A percentile compares a stretch with the other conserved stretches of the same genome.
phyloP scores from a whole-genome alignment of 352 stramenopile genomes.

The Pythium folliculosum region DNA sequence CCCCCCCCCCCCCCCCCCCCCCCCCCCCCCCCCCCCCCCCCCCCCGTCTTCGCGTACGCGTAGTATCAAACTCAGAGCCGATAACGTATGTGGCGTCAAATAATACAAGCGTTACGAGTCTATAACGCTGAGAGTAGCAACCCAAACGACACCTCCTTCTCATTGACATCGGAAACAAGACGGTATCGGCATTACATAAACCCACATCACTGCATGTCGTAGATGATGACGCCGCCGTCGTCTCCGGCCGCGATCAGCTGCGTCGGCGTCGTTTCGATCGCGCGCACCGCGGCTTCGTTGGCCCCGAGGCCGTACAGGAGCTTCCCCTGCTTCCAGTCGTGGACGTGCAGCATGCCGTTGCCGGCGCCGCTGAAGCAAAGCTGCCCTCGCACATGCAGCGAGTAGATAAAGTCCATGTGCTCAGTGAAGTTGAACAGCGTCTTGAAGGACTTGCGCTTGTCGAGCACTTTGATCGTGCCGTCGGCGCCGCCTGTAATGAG shows the following conservation, averaged over 20 bases:
- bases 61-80: too few relatives aligned
- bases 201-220: slow-evolving; percentile 54
- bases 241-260: slow-evolving; percentile 76
- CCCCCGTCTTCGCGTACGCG: too few relatives aligned
- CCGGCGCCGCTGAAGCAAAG: slow-evolving; percentile 83
- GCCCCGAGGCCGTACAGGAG: slow-evolving; percentile 83
- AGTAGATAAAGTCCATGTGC: slow-evolving; percentile 90
- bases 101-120: too few relatives aligned
- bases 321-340: slow-evolving; percentile 69
- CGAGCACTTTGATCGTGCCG: slow-evolving; percentile 74
- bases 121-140: too few relatives aligned
- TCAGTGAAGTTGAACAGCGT: slow-evolving; percentile 61
- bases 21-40: too few relatives aligned
- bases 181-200: not conserved
- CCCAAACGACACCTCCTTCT: too few relatives aligned
- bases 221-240: slow-evolving; percentile 81
- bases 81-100: too few relatives aligned
- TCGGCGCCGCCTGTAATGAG: slow-evolving; percentile 77
- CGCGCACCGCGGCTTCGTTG: slow-evolving; percentile 77
- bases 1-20: too few relatives aligned
- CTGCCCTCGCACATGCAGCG: slow-evolving; percentile 57
- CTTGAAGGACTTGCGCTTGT: slow-evolving; percentile 56
- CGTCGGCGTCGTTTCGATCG: slow-evolving; percentile 51
- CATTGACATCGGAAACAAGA: too few relatives aligned
- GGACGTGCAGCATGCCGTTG: slow-evolving; percentile 85